These are phyloP conservation scores for Eucalyptus tenuipes DNA, from an alignment of 345 rosid species.

Conservation along the genomic window DNA sequence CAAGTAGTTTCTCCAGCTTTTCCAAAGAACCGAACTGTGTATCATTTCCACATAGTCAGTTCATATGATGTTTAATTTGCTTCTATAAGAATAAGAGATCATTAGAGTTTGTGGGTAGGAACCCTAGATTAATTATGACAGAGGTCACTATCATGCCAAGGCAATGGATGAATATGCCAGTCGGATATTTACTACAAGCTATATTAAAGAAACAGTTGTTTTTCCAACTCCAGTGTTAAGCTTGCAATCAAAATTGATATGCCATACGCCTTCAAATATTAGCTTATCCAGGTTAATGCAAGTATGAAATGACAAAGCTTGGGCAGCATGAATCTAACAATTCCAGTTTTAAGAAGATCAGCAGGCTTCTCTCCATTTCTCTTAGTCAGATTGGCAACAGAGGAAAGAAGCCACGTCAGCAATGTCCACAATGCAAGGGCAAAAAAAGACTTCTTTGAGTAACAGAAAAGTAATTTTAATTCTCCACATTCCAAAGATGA, in stretches of 20 bases:
- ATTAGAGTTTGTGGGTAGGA: not conserved
- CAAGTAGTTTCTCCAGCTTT: constrained; percentile 52
- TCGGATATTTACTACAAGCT: not conserved
- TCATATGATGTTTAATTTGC: not conserved
- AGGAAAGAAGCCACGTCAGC: not conserved
- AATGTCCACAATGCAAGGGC: not conserved
- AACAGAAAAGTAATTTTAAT: not conserved
- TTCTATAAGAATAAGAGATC: not conserved
- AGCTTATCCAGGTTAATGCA: not conserved
- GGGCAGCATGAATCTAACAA: not conserved
- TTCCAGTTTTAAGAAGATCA: not conserved
- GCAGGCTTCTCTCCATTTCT: not conserved
- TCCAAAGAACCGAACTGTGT: constrained; percentile 47
- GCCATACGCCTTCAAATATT: not conserved
- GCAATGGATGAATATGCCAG: not conserved
- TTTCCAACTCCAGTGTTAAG: not conserved
- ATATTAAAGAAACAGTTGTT: not conserved
- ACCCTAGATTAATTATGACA: not conserved
- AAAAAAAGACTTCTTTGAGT: not conserved
- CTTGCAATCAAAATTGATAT: not conserved
- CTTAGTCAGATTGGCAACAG: not conserved
- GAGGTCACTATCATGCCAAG: not conserved
- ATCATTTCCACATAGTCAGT: not conserved
- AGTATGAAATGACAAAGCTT: not conserved
- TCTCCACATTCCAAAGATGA: not conserved